Evolutionary conservation across 129 eudicot genomes (phyloP).

Genomic region (Logfia minima): DNA sequence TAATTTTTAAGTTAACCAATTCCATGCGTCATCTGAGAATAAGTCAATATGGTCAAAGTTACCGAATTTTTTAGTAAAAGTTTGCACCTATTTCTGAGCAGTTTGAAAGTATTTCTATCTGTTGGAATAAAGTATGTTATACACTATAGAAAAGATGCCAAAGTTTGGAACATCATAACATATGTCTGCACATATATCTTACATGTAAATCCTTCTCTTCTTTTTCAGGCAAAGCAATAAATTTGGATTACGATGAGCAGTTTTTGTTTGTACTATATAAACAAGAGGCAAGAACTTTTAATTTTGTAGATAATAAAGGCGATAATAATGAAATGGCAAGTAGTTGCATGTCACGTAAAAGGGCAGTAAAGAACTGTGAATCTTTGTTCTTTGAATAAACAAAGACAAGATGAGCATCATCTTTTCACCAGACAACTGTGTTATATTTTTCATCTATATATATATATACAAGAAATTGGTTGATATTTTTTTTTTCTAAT

Average conservation of each 20-base stretch:
- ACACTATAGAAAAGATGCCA: not conserved
- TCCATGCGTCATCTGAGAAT: not conserved
- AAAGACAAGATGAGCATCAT: conserved; percentile 26
- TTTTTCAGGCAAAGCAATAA: conserved; percentile 62
- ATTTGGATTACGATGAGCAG: conserved; percentile 8
- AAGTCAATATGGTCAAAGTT: conserved; percentile 2
- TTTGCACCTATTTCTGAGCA: not conserved
- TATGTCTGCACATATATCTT: not conserved
- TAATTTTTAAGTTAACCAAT: not conserved
- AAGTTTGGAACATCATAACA: not conserved
- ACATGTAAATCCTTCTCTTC: not conserved
- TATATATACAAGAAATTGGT: conserved; percentile 12
- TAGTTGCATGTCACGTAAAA: conserved; percentile 21
- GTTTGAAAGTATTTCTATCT: not conserved
- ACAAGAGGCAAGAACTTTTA: conserved; percentile 29
- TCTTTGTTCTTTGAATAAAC: conserved; percentile 22
- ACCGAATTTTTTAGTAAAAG: not conserved
- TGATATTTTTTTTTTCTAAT: not conserved
- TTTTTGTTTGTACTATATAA: conserved; percentile 43
- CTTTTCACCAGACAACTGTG: conserved; percentile 10
- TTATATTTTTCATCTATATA: not conserved
- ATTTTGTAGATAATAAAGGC: conserved; percentile 41
- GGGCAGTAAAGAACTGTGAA: conserved; percentile 6
- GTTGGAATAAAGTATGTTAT: not conserved
- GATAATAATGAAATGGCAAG: conserved; percentile 39